Evolutionary conservation across 2,329 filamentous ascomycete genomes (phyloP).

Genomic region (Diplodia scrobiculata): DNA sequence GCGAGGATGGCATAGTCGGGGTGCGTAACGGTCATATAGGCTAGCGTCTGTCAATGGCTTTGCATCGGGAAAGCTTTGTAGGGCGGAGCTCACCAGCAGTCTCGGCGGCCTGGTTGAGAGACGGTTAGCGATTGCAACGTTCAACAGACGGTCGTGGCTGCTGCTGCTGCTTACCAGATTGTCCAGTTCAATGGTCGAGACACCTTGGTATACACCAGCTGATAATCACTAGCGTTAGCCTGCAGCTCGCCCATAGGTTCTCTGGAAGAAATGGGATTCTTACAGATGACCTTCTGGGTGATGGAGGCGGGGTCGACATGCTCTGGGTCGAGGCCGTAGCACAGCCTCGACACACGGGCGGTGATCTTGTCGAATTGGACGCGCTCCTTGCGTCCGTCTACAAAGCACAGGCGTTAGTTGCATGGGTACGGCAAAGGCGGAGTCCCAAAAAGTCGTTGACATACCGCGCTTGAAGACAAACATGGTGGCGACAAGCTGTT

Average conservation of each 20-base stretch:
- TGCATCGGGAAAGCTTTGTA: not conserved
- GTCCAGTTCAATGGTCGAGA: constrained; percentile 93
- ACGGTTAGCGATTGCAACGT: constrained; percentile 22
- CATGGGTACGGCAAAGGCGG: not conserved
- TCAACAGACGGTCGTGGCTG: not conserved
- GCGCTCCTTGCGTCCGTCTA: constrained; percentile 99
- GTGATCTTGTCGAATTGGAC: constrained; percentile 99
- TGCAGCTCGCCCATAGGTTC: not conserved
- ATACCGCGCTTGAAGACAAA: constrained; percentile 50
- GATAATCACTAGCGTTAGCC: not conserved
- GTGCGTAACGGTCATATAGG: constrained; percentile 99
- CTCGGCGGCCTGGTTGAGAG: constrained; percentile 75
- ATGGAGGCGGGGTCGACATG: constrained; percentile 98
- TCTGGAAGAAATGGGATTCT: not conserved
- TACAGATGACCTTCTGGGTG: constrained; percentile 93
- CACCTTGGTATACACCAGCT: constrained; percentile 93
- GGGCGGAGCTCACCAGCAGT: constrained; percentile 60
- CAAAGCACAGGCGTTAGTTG: constrained; percentile 11
- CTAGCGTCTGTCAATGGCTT: constrained; percentile 42
- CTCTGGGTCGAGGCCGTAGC: constrained; percentile 92
- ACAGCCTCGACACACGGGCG: constrained; percentile 92
- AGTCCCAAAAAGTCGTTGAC: constrained; percentile 33
- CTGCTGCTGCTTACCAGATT: constrained; percentile 77
- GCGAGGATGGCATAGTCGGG: constrained; percentile 98
- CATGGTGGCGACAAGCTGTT: constrained; percentile 35